Evolutionary conservation across 345 rosid species (phyloP).

Genomic region (Aquilaria yunnanensis): DNA sequence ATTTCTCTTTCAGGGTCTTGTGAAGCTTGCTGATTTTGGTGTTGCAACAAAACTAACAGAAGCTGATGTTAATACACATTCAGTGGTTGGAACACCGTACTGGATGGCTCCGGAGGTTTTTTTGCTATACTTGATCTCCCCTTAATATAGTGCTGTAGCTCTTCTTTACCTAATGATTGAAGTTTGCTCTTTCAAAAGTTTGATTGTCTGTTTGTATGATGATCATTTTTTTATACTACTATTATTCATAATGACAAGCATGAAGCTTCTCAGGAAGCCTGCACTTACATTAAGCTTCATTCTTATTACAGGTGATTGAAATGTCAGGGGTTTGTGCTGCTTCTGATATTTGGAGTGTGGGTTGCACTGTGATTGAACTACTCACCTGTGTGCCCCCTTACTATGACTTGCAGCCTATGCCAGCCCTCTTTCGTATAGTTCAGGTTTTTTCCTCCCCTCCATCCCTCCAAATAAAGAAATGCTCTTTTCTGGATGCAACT

Average conservation of each 20-base stretch:
- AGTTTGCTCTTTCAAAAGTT: neutral
- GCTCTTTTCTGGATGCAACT: neutral
- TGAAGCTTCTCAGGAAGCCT: too few species aligned
- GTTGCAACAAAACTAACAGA: constrained; percentile 98
- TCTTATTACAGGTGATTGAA: constrained; percentile 82
- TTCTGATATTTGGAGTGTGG: constrained; percentile 99
- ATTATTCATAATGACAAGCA: too few species aligned
- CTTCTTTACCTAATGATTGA: constrained; percentile 3
- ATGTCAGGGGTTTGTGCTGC: constrained; percentile 99
- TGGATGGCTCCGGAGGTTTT: constrained; percentile 99
- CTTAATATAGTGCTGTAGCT: neutral
- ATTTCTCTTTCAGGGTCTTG: constrained; percentile 65
- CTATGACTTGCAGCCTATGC: constrained; percentile 97
- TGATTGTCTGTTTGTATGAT: too few species aligned
- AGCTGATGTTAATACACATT: constrained; percentile 95
- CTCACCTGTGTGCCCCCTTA: constrained; percentile 97
- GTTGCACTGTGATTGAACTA: constrained; percentile 98
- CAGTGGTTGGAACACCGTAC: constrained; percentile 97
- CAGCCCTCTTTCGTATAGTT: constrained; percentile 95
- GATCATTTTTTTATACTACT: too few species aligned
- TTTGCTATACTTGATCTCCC: constrained; percentile 1
- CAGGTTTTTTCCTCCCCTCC: constrained; percentile 50
- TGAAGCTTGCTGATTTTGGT: constrained; percentile 99
- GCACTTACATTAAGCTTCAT: constrained; percentile 11
- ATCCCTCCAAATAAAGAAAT: too few species aligned